phyloP scores from a whole-genome alignment of 2,329 filamentous ascomycete species.

The Xenoacremonium recifei region DNA sequence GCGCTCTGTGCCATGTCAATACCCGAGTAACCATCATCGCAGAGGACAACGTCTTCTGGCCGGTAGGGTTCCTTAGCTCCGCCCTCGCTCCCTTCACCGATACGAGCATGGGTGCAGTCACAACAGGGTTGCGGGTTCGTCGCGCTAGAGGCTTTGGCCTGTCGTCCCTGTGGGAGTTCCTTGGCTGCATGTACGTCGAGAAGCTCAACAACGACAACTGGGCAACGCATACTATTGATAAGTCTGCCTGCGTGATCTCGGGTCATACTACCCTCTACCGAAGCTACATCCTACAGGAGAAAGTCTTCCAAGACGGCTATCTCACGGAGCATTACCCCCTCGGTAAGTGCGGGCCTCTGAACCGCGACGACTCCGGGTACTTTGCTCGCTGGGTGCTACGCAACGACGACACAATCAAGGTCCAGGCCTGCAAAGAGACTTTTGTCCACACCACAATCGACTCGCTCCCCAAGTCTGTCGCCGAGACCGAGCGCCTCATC shows the following conservation, averaged over 20 bases:
- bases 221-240: conserved; percentile 8
- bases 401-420: conserved; percentile 3
- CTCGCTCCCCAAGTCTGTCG: conserved; percentile 3
- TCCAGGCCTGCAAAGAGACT: conserved; percentile 6
- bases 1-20: conserved; percentile 4
- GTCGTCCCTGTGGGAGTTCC: conserved; percentile 2
- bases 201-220: conserved; percentile 5
- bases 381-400: conserved; percentile 10
- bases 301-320: conserved; percentile 6
- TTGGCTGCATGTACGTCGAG: conserved; percentile 8
- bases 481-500: conserved; percentile 4
- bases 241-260: conserved; percentile 2
- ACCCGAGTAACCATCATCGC: conserved; percentile 8
- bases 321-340: conserved; percentile 12
- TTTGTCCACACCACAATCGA: conserved; percentile 1
- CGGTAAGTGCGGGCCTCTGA: conserved; percentile 6
- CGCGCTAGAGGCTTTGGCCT: background rate
- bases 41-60: conserved; percentile 17
- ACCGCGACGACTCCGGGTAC: conserved; percentile 14
- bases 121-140: conserved; percentile 7
- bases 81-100: conserved; percentile 11
- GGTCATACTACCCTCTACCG: conserved; percentile 11
- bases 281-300: background rate
- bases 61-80: conserved; percentile 5
- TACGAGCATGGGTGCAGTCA: conserved; percentile 6